A percentile compares a stretch with the other conserved stretches of the same genome.
phyloP scores from a whole-genome alignment of 768 basidiomycete species.

The Hericium coralloides region DNA sequence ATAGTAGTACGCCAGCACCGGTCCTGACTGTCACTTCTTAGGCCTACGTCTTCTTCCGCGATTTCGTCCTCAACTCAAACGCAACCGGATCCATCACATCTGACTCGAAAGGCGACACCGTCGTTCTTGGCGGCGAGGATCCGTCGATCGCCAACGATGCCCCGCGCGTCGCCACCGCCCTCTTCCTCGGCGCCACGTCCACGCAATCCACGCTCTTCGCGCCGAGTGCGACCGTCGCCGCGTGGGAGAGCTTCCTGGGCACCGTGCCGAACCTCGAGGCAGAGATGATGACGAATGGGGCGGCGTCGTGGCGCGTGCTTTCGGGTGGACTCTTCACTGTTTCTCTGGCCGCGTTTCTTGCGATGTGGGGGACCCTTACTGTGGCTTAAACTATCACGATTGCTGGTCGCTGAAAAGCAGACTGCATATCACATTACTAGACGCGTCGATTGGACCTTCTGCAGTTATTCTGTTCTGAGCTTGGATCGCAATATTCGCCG shows the following conservation, averaged over 20 bases:
- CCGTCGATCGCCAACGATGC: constrained; percentile 34
- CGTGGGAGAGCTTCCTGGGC: constrained; percentile 23
- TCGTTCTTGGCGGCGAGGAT: constrained; percentile 44
- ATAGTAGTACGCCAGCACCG: background rate
- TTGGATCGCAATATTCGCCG: no score
- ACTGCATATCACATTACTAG: no score
- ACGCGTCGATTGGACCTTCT: no score
- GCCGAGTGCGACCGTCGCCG: constrained; percentile 23
- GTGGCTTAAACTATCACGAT: no score
- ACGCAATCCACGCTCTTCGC: constrained; percentile 18
- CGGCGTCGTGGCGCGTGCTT: background rate
- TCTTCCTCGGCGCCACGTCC: constrained; percentile 40
- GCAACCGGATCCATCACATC: constrained; percentile 44
- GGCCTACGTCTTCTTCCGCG: constrained; percentile 54
- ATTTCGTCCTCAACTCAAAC: constrained; percentile 61
- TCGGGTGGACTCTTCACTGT: no score
- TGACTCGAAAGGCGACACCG: constrained; percentile 14
- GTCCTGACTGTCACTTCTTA: constrained; percentile 16
- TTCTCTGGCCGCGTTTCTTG: no score
- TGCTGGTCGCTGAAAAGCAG: no score
- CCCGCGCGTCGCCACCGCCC: constrained; percentile 45
- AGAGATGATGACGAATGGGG: background rate
- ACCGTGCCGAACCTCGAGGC: constrained; percentile 13
- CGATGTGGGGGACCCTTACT: no score
- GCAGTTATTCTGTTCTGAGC: no score